Base-by-base conservation (phyloP, 2,329 filamentous ascomycete species). In the Aspergillus fischeri region DNA sequence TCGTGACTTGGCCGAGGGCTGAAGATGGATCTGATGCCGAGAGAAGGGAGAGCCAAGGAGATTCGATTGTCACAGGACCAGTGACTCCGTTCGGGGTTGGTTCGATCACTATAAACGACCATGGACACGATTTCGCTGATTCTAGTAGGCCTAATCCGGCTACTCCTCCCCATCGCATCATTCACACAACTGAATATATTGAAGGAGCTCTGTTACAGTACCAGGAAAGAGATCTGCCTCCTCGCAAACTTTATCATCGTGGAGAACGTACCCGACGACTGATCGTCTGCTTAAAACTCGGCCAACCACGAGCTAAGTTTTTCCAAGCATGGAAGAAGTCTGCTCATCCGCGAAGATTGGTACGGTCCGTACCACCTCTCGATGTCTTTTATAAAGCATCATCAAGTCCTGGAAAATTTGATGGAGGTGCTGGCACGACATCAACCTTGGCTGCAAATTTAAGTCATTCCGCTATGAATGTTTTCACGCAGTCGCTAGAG, bases 1-100 rank as follows among this genome's bases (percentile, higher is more conserved):
- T 71, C 56, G 64, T 65, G 45, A 58, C 60, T 8, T 49, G 58
- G 45, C 64, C 41, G 21, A 48, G 52, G 27, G 52, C 58, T 29
- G 29, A 54, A 41, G 49, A 54, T 25, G 45, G 48, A 9, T 48
- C 48, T 27, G 44, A 54, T 6, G 3, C 53, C 2, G 61, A 68
- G 28, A 49, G 20, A 38, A 64, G 65, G 8, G 57, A 63, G n/a
- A 64, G 63, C 59, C 59, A 54, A 32, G 54, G 59, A 6, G 14
- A 63, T 27, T 9, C 42, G 25, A 17, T 32, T 14, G 45, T 25
- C 21, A 29, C 25, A 21, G 51, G 52, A 21, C 32, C 58, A 50
- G 29, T 51, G 11, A 24, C 44, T 20, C 25, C 44, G 27, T 32
- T 29, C 5, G 29, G 8, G n/a, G 10, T 21, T 24, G 9, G 44